Evolutionary conservation across 257 asterid species (phyloP).

Genomic region (Forsythia viridissima): DNA sequence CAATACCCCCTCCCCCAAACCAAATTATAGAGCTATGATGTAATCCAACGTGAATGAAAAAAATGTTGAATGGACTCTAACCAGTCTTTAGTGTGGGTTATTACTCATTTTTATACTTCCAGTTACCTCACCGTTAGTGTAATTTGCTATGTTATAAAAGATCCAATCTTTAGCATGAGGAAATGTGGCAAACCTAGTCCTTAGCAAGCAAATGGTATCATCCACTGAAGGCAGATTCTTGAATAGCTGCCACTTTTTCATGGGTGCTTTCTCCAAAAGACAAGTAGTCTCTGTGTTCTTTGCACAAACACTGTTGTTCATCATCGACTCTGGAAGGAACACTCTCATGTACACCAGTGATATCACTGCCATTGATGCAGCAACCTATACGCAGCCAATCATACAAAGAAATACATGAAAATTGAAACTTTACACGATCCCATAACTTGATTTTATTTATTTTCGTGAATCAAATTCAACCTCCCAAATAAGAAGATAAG

Average conservation of each 20-base stretch:
- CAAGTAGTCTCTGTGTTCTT: constrained; percentile 32
- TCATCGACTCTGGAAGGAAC: constrained; percentile 41
- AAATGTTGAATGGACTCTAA: neutral
- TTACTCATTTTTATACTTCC: neutral
- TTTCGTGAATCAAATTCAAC: neutral
- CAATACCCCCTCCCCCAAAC: neutral
- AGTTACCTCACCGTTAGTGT: neutral
- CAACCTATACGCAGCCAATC: constrained; percentile 32
- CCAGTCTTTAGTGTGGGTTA: neutral
- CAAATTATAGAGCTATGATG: neutral
- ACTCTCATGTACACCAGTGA: constrained; percentile 44
- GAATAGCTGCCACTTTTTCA: constrained; percentile 26
- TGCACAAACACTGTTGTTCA: neutral
- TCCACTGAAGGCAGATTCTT: constrained; percentile 36
- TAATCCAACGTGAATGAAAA: neutral
- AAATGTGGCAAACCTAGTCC: constrained; percentile 32
- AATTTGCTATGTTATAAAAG: neutral
- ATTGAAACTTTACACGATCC: neutral
- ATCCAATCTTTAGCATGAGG: neutral
- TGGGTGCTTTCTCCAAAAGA: constrained; percentile 44
- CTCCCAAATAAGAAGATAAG: neutral
- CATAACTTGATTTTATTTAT: neutral
- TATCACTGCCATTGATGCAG: constrained; percentile 36
- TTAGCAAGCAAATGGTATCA: constrained; percentile 35
- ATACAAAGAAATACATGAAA: neutral